Conservation (phyloP, 495 filamentous ascomycete genomes). For the Cercophora sp. region DNA sequence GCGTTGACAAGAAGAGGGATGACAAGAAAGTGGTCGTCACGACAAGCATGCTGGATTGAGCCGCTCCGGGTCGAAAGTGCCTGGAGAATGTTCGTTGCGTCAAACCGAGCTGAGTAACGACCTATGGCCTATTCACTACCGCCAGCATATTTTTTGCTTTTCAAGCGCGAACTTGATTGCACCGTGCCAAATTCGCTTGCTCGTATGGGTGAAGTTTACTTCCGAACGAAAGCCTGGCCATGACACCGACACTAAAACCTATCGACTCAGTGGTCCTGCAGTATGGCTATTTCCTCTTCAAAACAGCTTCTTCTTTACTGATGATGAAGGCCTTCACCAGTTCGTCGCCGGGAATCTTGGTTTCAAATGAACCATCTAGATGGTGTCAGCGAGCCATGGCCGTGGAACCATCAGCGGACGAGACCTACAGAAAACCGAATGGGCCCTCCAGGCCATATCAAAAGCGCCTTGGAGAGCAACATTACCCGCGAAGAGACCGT, state of each 20-base stretch:
- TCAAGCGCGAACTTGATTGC: no score
- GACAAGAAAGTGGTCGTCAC: constrained; percentile 25
- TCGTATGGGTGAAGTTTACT: no score
- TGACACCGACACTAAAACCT: no score
- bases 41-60: neutral
- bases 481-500: constrained; percentile 12
- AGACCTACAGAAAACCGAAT: constrained; percentile 23
- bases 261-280: no score
- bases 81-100: no score
- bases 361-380: neutral
- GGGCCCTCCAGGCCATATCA: constrained; percentile 9
- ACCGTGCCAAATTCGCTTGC: no score
- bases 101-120: no score
- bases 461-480: constrained; percentile 3
- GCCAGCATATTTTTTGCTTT: no score
- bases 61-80: no score
- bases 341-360: neutral
- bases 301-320: neutral
- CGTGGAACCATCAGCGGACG: neutral
- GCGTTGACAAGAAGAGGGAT: constrained; percentile 25
- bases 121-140: no score
- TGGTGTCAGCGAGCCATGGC: neutral
- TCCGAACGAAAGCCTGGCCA: no score
- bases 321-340: neutral
- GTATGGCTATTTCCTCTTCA: neutral